These are phyloP conservation scores for Saccharomyces pastorianus DNA, from an alignment of 1,139 yeast genomes.

Conservation along the genomic window DNA sequence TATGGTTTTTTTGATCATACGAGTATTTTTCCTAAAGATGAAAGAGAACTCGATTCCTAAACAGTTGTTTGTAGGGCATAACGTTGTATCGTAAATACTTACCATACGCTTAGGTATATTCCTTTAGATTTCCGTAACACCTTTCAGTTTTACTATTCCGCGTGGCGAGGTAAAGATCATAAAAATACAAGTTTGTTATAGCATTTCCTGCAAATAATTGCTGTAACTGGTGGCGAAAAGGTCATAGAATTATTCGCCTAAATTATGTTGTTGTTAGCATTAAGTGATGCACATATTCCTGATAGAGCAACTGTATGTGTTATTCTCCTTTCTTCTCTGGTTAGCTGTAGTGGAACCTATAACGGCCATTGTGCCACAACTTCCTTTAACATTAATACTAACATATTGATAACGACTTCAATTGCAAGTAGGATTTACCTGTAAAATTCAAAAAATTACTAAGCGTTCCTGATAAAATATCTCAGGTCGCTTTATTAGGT, in stretches of 20 bases:
- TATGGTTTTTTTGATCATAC: too few species aligned
- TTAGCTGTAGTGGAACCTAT: background rate
- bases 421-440: constrained; percentile 34
- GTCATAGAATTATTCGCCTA: background rate
- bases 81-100: too few species aligned
- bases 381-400: constrained; percentile 1
- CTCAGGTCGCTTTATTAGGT: constrained; percentile 83
- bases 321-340: background rate
- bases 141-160: background rate
- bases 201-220: background rate
- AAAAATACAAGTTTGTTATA: background rate
- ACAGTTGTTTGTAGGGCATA: background rate
- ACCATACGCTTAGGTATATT: background rate
- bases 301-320: constrained; percentile 51
- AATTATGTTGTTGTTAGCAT: constrained; percentile 70
- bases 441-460: constrained; percentile 61
- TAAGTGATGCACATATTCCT: constrained; percentile 90
- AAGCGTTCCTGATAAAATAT: constrained; percentile 64
- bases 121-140: background rate
- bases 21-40: background rate
- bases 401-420: background rate
- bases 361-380: background rate
- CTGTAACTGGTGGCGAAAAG: background rate
- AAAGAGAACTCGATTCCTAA: background rate
- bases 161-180: background rate